Evolutionary conservation across 805 yeast species (phyloP), one percentile per base, ranked within the genome.

Genomic region (Lachancea kluyveri): DNA sequence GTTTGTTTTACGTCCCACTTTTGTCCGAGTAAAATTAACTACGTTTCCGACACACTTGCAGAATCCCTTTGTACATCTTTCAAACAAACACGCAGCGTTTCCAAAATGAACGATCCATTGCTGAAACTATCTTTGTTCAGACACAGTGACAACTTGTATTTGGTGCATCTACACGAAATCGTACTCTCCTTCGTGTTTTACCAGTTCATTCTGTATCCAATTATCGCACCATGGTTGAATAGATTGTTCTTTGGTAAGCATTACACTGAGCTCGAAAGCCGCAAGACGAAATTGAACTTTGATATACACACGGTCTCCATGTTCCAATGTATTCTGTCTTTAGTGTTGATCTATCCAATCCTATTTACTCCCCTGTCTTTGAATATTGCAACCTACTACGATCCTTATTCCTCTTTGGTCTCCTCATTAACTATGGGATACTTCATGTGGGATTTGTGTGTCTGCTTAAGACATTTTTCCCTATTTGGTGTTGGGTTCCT

Each of bases 301-400:
- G 95, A 92, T 57, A 83, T 88, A 46, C 97, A 92, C 57, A 68
- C 83, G 8, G 95, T 86, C 3, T 79, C 96, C 2, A 77, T 83
- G 74, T 73, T 87, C 12, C 96, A 92, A 57, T 75, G 92, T 30
- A 27, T 84, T 1, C 40, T 83, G 5, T 77, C 95, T 8, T 59
- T 85, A 16, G 52, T 53, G 6, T 50, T 74, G 6, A 66, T 82
- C 19, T 51, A 74, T 28, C 94, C 94, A 5, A 74, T 79, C 54
- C 61, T 67, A 35, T 80, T 79, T 41, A 66, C 72, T 7, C 52
- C 64, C 29, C 65, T 73, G 37, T 41, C 46, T 4, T 45, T 50
- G 8, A 74, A 78, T 48, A 69, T 80, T 5, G 60, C 83, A 15
- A 62, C 72, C n/a, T 88, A 86, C 27, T 70, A 73, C 51, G 75